Conservation (phyloP, 2,329 filamentous ascomycete species). For the Coniochaeta sp. region DNA sequence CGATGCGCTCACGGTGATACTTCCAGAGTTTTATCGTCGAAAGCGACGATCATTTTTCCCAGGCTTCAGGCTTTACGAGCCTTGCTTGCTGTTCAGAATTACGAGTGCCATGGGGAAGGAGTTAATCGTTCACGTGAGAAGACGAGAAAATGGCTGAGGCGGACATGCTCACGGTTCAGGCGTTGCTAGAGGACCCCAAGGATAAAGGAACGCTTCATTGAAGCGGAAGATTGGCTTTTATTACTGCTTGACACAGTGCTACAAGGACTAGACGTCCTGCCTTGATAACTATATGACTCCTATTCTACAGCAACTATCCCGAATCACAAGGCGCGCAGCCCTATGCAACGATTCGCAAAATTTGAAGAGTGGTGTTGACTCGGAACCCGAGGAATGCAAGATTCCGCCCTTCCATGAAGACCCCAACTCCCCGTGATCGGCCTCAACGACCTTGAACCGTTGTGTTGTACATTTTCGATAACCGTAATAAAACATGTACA, state of each 20-base stretch:
- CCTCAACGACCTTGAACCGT: background rate
- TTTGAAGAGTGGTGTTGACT: constrained; percentile 11
- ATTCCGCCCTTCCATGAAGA: background rate
- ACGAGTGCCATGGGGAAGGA: no score
- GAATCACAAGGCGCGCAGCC: background rate
- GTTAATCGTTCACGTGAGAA: no score
- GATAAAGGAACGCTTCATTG: background rate
- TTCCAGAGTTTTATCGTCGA: no score
- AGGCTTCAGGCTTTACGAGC: no score
- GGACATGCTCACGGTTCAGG: background rate
- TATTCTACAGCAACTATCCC: background rate
- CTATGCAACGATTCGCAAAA: background rate
- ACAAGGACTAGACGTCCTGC: background rate
- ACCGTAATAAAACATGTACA: constrained; percentile 1
- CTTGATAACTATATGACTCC: background rate
- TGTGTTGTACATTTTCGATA: constrained; percentile 2
- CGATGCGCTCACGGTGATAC: no score
- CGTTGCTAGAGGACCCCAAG: background rate
- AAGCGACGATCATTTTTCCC: no score
- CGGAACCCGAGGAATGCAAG: background rate
- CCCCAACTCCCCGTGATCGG: background rate
- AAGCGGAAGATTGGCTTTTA: background rate
- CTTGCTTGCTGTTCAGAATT: no score
- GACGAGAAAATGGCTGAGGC: no score
- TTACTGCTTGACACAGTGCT: background rate